Percentiles rank a stretch among this genome's conserved stretches.
phyloP scores from a whole-genome alignment of 2,329 filamentous ascomycete species.

The Trichophyton mentagrophytes region DNA sequence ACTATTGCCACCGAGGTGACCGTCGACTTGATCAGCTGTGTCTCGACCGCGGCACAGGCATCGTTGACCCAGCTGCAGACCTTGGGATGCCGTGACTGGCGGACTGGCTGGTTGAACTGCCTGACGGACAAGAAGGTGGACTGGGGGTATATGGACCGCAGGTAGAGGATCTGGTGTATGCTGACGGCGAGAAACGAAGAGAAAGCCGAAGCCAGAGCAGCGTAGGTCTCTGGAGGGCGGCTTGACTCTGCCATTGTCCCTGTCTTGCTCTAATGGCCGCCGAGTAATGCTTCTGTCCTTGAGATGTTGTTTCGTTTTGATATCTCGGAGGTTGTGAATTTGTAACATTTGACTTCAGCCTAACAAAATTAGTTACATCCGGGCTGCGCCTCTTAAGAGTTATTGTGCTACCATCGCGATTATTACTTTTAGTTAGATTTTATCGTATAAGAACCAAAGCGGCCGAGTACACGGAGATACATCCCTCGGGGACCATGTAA shows the following conservation, averaged over 20 bases:
- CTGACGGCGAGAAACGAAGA: slow-evolving; percentile 68
- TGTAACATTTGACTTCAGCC: too few species aligned
- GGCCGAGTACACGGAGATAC: too few species aligned
- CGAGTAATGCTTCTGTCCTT: background rate
- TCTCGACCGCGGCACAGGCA: slow-evolving; percentile 58
- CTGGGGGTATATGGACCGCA: slow-evolving; percentile 65
- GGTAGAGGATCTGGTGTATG: slow-evolving; percentile 75
- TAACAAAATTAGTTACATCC: too few species aligned
- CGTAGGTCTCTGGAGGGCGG: slow-evolving; percentile 37
- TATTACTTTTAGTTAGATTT: too few species aligned
- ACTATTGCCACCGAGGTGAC: slow-evolving; percentile 46
- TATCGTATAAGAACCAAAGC: too few species aligned
- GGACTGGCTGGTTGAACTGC: slow-evolving; percentile 72
- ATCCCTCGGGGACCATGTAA: too few species aligned
- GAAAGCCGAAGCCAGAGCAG: slow-evolving; percentile 55
- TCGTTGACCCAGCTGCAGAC: slow-evolving; percentile 79
- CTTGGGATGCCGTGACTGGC: slow-evolving; percentile 72
- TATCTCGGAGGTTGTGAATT: too few species aligned
- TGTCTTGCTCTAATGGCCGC: background rate
- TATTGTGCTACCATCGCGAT: too few species aligned
- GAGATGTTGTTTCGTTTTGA: background rate
- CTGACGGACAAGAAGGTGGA: slow-evolving; percentile 65
- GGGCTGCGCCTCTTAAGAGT: too few species aligned
- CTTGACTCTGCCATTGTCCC: background rate
- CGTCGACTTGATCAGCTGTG: slow-evolving; percentile 52